Conservation (phyloP, 2,329 filamentous ascomycete species). For the Ampelomyces quisqualis region DNA sequence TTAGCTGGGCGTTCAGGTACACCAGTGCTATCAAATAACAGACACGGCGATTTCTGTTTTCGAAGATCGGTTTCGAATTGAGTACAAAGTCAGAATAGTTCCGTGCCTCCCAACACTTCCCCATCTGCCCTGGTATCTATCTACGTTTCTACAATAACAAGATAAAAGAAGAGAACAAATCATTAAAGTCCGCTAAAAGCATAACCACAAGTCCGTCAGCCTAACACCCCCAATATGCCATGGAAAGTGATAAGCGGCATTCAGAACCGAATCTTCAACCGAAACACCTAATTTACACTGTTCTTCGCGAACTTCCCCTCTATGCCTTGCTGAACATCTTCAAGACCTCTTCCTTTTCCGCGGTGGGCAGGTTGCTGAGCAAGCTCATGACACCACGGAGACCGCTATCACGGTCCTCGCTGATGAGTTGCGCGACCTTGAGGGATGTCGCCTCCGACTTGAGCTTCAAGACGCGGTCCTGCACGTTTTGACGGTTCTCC, state of each 20-base stretch:
- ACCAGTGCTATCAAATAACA: too few relatives aligned
- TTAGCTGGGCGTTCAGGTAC: too few relatives aligned
- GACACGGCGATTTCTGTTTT: too few relatives aligned
- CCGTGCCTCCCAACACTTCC: constrained; percentile 20
- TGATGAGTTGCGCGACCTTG: constrained; percentile 68
- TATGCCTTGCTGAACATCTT: constrained; percentile 53
- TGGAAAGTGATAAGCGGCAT: background rate
- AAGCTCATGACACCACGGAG: constrained; percentile 86
- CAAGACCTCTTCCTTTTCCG: constrained; percentile 82
- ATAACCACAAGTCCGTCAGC: constrained; percentile 1
- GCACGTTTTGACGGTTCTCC: constrained; percentile 80
- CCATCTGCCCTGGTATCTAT: constrained; percentile 3
- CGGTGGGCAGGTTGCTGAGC: constrained; percentile 80
- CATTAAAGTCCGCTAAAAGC: constrained; percentile 7
- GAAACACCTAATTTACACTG: background rate
- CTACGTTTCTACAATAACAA: constrained; percentile 3
- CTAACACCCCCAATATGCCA: background rate
- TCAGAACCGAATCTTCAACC: background rate
- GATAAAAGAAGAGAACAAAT: background rate
- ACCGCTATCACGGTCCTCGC: constrained; percentile 66
- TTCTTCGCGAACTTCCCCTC: background rate
- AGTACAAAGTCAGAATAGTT: constrained; percentile 1
- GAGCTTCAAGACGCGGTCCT: constrained; percentile 79
- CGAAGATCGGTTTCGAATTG: background rate
- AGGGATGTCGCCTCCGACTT: constrained; percentile 72